Conservation (phyloP, 208 protist species). For the Acanthamoeba triangularis region DNA sequence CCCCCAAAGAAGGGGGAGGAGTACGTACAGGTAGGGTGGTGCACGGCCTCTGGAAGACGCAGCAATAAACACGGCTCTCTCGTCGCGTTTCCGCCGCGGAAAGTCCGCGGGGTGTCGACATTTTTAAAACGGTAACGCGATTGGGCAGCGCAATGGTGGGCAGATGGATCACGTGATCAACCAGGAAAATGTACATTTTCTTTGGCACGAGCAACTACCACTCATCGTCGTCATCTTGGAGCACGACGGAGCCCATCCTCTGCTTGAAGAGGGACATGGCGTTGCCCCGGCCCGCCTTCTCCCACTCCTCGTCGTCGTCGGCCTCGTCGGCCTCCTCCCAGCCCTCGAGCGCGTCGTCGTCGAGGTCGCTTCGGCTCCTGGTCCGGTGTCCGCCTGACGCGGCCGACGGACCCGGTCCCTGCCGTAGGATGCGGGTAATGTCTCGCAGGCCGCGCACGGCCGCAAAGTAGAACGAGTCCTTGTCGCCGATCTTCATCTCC, state of each 20-base stretch:
- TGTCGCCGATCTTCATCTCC: background rate
- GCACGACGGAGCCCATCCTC: constrained; percentile 1
- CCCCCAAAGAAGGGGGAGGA: too few relatives aligned
- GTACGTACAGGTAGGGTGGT: too few relatives aligned
- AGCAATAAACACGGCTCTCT: too few relatives aligned
- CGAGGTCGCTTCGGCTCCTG: background rate
- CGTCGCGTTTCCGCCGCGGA: too few relatives aligned
- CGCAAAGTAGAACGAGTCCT: constrained; percentile 57
- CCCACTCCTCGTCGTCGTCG: constrained; percentile 41
- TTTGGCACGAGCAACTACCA: background rate
- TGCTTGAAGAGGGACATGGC: constrained; percentile 50
- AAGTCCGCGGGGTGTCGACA: too few relatives aligned
- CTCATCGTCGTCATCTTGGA: constrained; percentile 36
- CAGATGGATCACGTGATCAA: too few relatives aligned
- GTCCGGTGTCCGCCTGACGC: background rate
- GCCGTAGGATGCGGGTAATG: constrained; percentile 2
- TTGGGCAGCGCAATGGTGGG: too few relatives aligned
- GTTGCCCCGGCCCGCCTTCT: background rate
- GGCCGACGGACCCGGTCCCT: background rate
- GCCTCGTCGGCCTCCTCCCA: constrained; percentile 31
- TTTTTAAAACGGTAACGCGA: too few relatives aligned
- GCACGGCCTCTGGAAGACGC: too few relatives aligned
- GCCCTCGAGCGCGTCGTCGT: background rate
- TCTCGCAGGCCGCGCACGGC: constrained; percentile 4
- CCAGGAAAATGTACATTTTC: background rate